These are phyloP conservation scores for Boletus sensibilis DNA, from an alignment of 768 basidiomycete genomes.

Conservation along the genomic window DNA sequence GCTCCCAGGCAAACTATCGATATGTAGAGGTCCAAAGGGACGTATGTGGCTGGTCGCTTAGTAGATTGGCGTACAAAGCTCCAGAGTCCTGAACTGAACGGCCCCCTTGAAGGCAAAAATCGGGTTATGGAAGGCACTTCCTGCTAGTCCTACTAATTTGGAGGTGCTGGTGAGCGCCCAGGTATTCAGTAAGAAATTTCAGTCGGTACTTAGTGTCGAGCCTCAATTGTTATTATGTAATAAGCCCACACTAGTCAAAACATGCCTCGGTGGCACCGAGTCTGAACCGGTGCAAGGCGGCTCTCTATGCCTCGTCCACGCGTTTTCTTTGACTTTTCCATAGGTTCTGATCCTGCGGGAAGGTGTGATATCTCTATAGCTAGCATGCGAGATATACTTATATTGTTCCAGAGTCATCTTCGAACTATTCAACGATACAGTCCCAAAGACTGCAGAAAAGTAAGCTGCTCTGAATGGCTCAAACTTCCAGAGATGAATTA, in stretches of 20 bases:
- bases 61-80: not conserved
- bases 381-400: constrained; percentile 7
- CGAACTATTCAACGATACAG: constrained; percentile 71
- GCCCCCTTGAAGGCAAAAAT: not conserved
- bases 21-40: not conserved
- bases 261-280: not conserved
- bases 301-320: constrained; percentile 52
- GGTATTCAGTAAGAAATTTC: not conserved
- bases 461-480: constrained; percentile 32
- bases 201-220: not conserved
- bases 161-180: not conserved
- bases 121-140: not conserved
- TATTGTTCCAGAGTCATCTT: constrained; percentile 55
- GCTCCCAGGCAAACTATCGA: not conserved
- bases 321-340: constrained; percentile 66
- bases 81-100: not conserved
- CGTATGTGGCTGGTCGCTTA: not conserved
- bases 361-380: constrained; percentile 40
- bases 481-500: not conserved
- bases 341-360: constrained; percentile 50
- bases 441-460: constrained; percentile 83
- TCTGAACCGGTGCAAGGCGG: not conserved
- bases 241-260: not conserved
- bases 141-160: not conserved
- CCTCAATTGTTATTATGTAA: constrained; percentile 14